A percentile compares a stretch with the other conserved stretches of the same genome.
Conservation (phyloP, 1,284 basidiomycete species). For the Pisolithus thermaeus region DNA sequence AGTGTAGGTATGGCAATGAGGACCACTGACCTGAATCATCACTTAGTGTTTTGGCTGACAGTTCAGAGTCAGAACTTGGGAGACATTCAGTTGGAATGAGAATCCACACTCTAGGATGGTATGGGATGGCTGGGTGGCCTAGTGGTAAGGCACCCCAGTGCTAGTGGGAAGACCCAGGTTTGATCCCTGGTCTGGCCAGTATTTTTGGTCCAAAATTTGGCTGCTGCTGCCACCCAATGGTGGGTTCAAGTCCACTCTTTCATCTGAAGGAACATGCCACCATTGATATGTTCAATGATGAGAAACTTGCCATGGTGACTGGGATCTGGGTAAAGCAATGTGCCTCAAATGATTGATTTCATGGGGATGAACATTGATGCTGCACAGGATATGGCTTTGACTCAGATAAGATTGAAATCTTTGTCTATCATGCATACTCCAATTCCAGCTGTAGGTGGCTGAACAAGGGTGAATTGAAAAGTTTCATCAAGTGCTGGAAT, state of each 20-base stretch:
- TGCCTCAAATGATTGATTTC: slow-evolving; percentile 19
- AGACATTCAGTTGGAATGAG: no score
- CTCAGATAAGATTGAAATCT: slow-evolving; percentile 16
- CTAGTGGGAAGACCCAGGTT: no score
- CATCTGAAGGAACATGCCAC: slow-evolving; percentile 21
- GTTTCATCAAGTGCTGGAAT: slow-evolving; percentile 3
- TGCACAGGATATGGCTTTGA: background rate
- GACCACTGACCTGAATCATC: no score
- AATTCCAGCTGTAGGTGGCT: slow-evolving; percentile 12
- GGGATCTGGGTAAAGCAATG: slow-evolving; percentile 3
- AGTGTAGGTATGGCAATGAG: no score
- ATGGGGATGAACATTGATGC: slow-evolving; percentile 18
- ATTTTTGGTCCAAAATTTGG: no score
- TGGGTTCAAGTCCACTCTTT: background rate
- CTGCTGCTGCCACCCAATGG: no score
- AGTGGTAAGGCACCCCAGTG: no score
- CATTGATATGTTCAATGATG: slow-evolving; percentile 21
- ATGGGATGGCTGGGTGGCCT: no score
- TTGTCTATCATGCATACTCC: background rate
- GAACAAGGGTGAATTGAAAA: slow-evolving; percentile 19
- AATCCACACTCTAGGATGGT: no score
- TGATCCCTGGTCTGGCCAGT: no score
- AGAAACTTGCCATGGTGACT: slow-evolving; percentile 11
- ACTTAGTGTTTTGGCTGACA: no score
- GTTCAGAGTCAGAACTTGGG: no score